Base-by-base conservation (phyloP, 1,284 basidiomycete species). In the Rhizoctonia solani region DNA sequence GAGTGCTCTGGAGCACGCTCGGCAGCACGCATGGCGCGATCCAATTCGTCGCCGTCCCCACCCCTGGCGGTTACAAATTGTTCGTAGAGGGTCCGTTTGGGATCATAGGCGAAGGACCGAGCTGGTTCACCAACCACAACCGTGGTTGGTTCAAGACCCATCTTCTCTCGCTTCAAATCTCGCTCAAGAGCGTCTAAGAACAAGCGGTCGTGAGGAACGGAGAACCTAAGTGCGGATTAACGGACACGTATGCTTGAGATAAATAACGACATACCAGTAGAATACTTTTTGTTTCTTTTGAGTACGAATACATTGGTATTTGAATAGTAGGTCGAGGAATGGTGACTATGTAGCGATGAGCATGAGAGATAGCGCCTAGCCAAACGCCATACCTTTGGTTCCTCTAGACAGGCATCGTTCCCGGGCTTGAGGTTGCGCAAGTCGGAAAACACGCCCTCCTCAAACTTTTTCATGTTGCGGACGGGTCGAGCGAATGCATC, bases 251-350 rank as follows among this genome's bases (percentile, higher is more conserved):
- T n/a, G 52, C 19, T 19, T 19, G 27, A 50, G 34, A 53, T 21
- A 30, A 25, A 19, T 23, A 53, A 50, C 19, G 52, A 19, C 86
- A 59, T 73, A 91, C 93, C 93, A 96, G 77, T 92, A 95, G 75
- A 95, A 96, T 23, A 92, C 91, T 75, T 94, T 93, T 79, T 95
- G 93, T 80, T 95, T 95, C 82, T 96, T 97, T 76, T 96, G 93
- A 0, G 94, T 96, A 46, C 93, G 86, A 71, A 97, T 95, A 76
- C 93, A 95, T 74, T 94, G 92, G 73, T 92, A 93, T 77, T 94
- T 93, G 86, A 95, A 96, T 14, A 97, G 80, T 34, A 95, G 82
- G 74, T 96, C 93, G 16, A 97, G 81, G 82, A 94, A 89, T n/a
- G 88, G 88, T n/a, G 89, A 91, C 91, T 93, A 74, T 13, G 54